Evolutionary conservation across 345 rosid genomes (phyloP).

Genomic region (Pugionium cornutum): DNA sequence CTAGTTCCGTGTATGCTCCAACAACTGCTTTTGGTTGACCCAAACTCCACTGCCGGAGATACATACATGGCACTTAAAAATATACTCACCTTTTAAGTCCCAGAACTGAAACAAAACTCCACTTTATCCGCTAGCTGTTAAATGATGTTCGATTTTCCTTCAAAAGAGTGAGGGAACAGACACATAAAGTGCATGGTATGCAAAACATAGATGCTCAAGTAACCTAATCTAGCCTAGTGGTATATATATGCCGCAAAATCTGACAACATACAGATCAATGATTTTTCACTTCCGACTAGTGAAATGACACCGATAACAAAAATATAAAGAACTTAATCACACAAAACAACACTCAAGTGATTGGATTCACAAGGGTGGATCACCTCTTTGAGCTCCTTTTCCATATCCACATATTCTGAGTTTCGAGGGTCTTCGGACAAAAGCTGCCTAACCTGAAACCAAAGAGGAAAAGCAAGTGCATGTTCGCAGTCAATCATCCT

Average conservation of each 20-base stretch:
- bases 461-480: background rate
- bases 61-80: constrained; percentile 39
- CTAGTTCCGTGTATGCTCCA: constrained; percentile 48
- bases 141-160: constrained; percentile 41
- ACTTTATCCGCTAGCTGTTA: background rate
- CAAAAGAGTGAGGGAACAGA: constrained; percentile 58
- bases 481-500: background rate
- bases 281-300: background rate
- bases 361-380: constrained; percentile 24
- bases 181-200: constrained; percentile 40
- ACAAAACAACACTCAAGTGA: background rate
- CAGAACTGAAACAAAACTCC: constrained; percentile 53
- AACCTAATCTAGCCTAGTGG: constrained; percentile 26
- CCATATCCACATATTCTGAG: constrained; percentile 87
- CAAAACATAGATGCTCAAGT: constrained; percentile 47
- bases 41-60: constrained; percentile 41
- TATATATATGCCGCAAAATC: background rate
- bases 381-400: constrained; percentile 89
- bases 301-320: background rate
- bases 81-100: constrained; percentile 64
- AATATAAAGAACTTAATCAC: constrained; percentile 7
- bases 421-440: constrained; percentile 78
- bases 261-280: constrained; percentile 7
- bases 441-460: constrained; percentile 72
- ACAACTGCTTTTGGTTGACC: constrained; percentile 39